Conservation (phyloP, 352 stramenopile species). For the Elongisporangium anandrum region DNA sequence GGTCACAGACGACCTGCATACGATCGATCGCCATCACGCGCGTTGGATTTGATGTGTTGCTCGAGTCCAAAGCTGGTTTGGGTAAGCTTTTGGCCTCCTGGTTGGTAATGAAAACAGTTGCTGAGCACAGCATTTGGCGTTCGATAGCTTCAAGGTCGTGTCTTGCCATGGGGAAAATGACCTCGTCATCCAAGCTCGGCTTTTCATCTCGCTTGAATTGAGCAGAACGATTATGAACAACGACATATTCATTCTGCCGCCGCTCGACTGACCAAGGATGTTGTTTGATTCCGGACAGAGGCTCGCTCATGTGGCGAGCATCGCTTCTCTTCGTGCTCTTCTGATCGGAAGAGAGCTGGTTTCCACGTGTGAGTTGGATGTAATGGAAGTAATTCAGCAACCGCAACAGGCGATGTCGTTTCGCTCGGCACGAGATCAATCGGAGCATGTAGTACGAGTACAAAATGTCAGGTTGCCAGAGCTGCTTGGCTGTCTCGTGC, state of each 20-base stretch:
- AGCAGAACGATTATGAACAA: conserved; percentile 2
- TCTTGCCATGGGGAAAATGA: conserved; percentile 34
- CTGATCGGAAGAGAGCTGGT: background rate
- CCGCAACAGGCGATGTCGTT: conserved; percentile 33
- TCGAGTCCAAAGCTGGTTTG: conserved; percentile 5
- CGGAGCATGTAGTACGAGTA: conserved; percentile 37
- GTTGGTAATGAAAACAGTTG: conserved; percentile 42
- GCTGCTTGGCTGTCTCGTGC: conserved; percentile 5
- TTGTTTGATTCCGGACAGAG: background rate
- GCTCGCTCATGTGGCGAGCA: conserved; percentile 9
- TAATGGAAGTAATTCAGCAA: conserved; percentile 50
- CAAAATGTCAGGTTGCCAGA: conserved; percentile 20
- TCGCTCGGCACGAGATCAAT: conserved; percentile 29
- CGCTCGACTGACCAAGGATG: conserved; percentile 6
- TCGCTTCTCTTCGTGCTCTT: background rate
- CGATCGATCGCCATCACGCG: conserved; percentile 35
- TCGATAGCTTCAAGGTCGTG: conserved; percentile 39
- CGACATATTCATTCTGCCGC: conserved; percentile 14
- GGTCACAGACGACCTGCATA: conserved; percentile 44
- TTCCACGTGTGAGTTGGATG: conserved; percentile 12
- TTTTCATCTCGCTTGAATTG: background rate
- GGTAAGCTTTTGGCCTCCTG: conserved; percentile 33
- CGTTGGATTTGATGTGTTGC: background rate
- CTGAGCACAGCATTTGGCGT: conserved; percentile 34
- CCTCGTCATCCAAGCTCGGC: conserved; percentile 10